A percentile compares a stretch with the other conserved stretches of the same genome.
Evolutionary conservation across 148 eudicot genomes (phyloP).

Genomic region (Fagopyrum homotropicum): DNA sequence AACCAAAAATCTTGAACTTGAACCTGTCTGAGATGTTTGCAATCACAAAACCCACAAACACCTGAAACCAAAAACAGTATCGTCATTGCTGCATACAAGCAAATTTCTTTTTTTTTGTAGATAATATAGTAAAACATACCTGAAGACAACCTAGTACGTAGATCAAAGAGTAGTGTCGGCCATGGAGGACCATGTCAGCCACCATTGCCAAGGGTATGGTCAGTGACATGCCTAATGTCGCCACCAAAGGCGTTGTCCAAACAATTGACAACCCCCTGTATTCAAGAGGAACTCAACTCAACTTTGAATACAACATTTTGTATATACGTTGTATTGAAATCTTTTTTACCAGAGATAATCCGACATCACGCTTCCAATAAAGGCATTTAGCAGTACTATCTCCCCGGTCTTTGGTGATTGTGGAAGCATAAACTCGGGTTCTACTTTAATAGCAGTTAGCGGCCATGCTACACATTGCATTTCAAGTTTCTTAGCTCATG

Average conservation of each 20-base stretch:
- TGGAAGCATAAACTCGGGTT: conserved; percentile 29
- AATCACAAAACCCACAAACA: conserved; percentile 25
- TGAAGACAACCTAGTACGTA: conserved; percentile 34
- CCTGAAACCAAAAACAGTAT: conserved; percentile 11
- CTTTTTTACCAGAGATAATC: conserved; percentile 33
- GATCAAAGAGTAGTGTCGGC: conserved; percentile 31
- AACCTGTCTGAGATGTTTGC: conserved; percentile 22
- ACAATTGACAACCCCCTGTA: conserved; percentile 36
- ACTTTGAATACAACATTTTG: not conserved
- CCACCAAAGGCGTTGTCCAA: conserved; percentile 39
- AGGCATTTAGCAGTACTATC: conserved; percentile 32
- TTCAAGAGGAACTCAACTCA: not conserved
- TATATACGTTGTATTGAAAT: not conserved
- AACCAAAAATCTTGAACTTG: conserved; percentile 12
- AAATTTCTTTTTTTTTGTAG: not conserved
- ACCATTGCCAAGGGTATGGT: conserved; percentile 45
- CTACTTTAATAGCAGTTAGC: conserved; percentile 25
- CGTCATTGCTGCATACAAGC: not conserved
- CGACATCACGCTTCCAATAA: conserved; percentile 37
- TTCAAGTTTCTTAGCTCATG: not conserved
- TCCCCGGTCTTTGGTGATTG: conserved; percentile 26
- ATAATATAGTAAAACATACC: conserved; percentile 16
- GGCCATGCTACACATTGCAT: conserved; percentile 34
- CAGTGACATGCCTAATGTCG: conserved; percentile 36
- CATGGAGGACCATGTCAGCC: conserved; percentile 34